Percentiles rank a stretch among this genome's conserved stretches.
phyloP scores from a whole-genome alignment of 306 rosid species.

The Dalbergia oliveri region DNA sequence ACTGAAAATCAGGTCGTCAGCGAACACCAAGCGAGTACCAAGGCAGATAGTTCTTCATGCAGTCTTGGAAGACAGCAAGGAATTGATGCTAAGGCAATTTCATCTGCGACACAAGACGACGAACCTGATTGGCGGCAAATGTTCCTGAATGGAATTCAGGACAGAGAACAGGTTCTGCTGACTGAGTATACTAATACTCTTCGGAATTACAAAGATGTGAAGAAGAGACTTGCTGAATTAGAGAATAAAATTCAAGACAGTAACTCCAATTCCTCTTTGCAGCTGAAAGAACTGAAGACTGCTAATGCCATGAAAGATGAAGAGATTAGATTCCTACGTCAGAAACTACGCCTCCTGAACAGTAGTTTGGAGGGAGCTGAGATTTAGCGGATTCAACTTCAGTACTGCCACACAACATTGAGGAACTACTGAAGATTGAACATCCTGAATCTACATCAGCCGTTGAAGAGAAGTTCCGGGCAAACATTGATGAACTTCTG shows the following conservation, averaged over 20 bases:
- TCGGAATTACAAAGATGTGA: conserved; percentile 80
- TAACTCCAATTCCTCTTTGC: conserved; percentile 56
- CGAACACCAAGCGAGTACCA: conserved; percentile 35
- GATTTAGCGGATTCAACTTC: conserved; percentile 45
- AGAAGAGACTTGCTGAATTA: conserved; percentile 70
- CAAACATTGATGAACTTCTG: conserved; percentile 76
- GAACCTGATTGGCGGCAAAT: conserved; percentile 84
- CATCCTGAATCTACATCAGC: conserved; percentile 57
- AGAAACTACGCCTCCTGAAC: conserved; percentile 70
- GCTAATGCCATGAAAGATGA: conserved; percentile 77
- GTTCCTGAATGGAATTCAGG: conserved; percentile 75
- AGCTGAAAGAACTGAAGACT: conserved; percentile 70
- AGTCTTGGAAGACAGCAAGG: conserved; percentile 43
- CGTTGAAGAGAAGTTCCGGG: conserved; percentile 75
- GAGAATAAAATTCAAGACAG: conserved; percentile 64
- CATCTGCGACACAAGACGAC: conserved; percentile 51
- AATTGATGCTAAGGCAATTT: conserved; percentile 41
- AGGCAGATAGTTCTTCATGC: conserved; percentile 33
- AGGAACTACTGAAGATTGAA: conserved; percentile 45
- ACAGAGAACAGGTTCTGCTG: conserved; percentile 71
- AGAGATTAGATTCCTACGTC: conserved; percentile 75
- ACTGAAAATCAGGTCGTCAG: conserved; percentile 45
- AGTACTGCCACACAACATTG: conserved; percentile 33
- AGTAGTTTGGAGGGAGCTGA: conserved; percentile 61
- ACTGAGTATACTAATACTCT: conserved; percentile 84